These are phyloP conservation scores for Trametes sp. DNA, from an alignment of 1,284 basidiomycete genomes.

Conservation along the genomic window DNA sequence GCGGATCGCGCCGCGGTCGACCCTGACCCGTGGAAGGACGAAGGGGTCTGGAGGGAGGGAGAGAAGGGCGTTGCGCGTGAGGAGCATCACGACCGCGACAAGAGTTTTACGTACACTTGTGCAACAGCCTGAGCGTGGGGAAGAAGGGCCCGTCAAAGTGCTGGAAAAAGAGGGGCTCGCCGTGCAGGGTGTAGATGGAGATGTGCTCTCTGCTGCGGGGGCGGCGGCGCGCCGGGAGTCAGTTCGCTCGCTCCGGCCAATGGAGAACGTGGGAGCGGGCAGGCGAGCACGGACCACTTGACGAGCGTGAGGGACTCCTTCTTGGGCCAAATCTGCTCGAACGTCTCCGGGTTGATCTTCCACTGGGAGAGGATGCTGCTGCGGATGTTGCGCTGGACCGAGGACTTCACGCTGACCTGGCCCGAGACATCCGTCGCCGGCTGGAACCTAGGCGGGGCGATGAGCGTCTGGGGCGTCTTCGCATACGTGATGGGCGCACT, in stretches of 20 bases:
- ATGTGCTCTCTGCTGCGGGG: slow-evolving; percentile 89
- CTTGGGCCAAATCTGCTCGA: slow-evolving; percentile 98
- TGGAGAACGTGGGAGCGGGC: slow-evolving; percentile 19
- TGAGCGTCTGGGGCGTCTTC: slow-evolving; percentile 14
- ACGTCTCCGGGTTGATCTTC: slow-evolving; percentile 79
- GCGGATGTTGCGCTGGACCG: slow-evolving; percentile 91
- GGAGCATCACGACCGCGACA: slow-evolving; percentile 11
- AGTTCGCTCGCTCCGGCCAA: slow-evolving; percentile 22
- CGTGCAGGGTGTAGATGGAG: slow-evolving; percentile 89
- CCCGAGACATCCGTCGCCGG: slow-evolving; percentile 89
- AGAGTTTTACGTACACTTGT: slow-evolving; percentile 76
- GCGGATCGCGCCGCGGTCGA: slow-evolving; percentile 98
- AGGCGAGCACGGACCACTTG: slow-evolving; percentile 81
- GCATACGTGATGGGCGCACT: slow-evolving; percentile 44
- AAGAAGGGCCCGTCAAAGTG: slow-evolving; percentile 95
- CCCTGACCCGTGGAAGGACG: slow-evolving; percentile 87
- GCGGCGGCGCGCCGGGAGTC: slow-evolving; percentile 13
- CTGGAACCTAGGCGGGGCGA: slow-evolving; percentile 67
- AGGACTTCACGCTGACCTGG: slow-evolving; percentile 95
- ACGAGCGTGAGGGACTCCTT: slow-evolving; percentile 93
- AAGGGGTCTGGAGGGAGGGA: slow-evolving; percentile 78
- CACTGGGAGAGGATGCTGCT: slow-evolving; percentile 84
- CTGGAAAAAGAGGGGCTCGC: slow-evolving; percentile 94
- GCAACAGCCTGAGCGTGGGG: slow-evolving; percentile 88
- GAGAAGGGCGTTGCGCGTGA: slow-evolving; percentile 15